Evolutionary conservation across 352 stramenopile genomes (phyloP).

Genomic region (Globisporangium yorkense): DNA sequence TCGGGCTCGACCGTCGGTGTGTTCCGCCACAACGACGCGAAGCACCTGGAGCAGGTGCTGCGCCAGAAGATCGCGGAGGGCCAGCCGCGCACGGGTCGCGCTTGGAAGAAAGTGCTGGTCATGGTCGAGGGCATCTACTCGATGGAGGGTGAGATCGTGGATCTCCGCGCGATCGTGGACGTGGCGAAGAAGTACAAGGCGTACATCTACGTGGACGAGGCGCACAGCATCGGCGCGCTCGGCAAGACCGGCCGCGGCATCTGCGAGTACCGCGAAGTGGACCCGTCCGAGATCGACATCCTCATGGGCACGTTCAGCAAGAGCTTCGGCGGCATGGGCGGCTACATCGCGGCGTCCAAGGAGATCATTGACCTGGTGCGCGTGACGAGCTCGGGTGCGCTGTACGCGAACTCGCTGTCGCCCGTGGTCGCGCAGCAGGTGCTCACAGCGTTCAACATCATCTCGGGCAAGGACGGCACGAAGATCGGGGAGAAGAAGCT

Average conservation of each 20-base stretch:
- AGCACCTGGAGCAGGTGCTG: slow-evolving; percentile 90
- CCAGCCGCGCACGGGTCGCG: slow-evolving; percentile 90
- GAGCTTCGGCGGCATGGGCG: slow-evolving; percentile 97
- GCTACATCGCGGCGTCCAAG: slow-evolving; percentile 93
- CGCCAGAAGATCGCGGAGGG: slow-evolving; percentile 65
- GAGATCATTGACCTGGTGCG: slow-evolving; percentile 50
- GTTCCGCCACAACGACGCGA: slow-evolving; percentile 96
- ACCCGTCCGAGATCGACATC: slow-evolving; percentile 96
- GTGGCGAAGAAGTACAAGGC: slow-evolving; percentile 96
- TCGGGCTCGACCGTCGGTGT: slow-evolving; percentile 91
- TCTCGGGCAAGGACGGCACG: slow-evolving; percentile 89
- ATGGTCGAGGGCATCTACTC: slow-evolving; percentile 97
- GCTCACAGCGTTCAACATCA: slow-evolving; percentile 69
- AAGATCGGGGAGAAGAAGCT: slow-evolving; percentile 82
- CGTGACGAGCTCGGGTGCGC: slow-evolving; percentile 30
- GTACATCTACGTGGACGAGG: slow-evolving; percentile 97
- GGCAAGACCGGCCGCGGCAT: slow-evolving; percentile 93
- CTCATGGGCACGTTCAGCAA: slow-evolving; percentile 99
- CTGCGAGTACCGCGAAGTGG: slow-evolving; percentile 93
- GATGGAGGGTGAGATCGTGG: slow-evolving; percentile 97
- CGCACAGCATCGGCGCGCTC: slow-evolving; percentile 95
- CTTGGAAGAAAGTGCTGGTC: slow-evolving; percentile 97
- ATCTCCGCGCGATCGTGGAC: slow-evolving; percentile 89
- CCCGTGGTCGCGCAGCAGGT: slow-evolving; percentile 34
- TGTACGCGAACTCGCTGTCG: slow-evolving; percentile 37